Percentiles rank a stretch among this genome's conserved stretches.
These are phyloP conservation scores for Striga asiatica DNA, from an alignment of 257 asterid genomes.

Conservation along the genomic window DNA sequence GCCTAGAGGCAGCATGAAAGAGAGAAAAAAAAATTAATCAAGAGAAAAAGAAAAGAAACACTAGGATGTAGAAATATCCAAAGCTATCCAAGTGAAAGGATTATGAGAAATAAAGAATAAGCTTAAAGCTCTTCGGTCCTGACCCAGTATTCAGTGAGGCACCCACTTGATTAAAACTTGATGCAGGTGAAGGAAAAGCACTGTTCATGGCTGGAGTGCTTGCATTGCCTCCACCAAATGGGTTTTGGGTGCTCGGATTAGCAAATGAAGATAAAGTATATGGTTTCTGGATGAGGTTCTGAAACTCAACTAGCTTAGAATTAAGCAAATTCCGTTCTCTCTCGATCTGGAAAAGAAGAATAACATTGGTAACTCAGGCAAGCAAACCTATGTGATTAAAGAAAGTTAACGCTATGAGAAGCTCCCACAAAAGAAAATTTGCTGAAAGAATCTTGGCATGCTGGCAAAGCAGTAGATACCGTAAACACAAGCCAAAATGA, in stretches of 20 bases:
- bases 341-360: constrained; percentile 47
- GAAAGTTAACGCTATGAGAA: constrained; percentile 5
- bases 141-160: constrained; percentile 49
- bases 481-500: constrained; percentile 6
- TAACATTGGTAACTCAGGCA: constrained; percentile 16
- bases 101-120: constrained; percentile 9
- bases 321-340: constrained; percentile 59
- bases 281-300: constrained; percentile 50
- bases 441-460: not conserved
- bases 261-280: constrained; percentile 26
- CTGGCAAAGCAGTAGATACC: not conserved
- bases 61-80: constrained; percentile 11
- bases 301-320: constrained; percentile 65
- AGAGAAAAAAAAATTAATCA: no score
- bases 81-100: constrained; percentile 8
- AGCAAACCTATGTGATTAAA: not conserved
- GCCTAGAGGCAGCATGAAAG: constrained; percentile 31
- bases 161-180: constrained; percentile 63
- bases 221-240: constrained; percentile 25
- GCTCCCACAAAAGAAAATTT: not conserved
- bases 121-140: constrained; percentile 18
- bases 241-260: constrained; percentile 34
- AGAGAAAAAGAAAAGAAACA: no score
- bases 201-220: constrained; percentile 24
- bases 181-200: constrained; percentile 39